phyloP scores from a whole-genome alignment of 2,329 filamentous ascomycete species.

The Talaromyces sp. region DNA sequence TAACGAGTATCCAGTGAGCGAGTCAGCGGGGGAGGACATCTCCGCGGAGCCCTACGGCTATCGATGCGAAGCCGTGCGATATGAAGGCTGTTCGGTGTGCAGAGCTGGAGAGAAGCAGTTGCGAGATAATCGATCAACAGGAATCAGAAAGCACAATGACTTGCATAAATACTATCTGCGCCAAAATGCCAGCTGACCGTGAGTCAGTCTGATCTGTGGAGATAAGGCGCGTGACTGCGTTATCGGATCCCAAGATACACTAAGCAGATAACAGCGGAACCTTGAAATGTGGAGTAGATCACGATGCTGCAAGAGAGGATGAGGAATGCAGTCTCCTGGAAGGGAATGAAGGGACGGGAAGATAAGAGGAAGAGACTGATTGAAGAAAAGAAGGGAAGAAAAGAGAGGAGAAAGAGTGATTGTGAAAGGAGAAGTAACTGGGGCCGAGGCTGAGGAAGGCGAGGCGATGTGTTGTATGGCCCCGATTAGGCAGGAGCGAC shows the following conservation, averaged over 20 bases:
- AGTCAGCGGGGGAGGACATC: constrained; percentile 3
- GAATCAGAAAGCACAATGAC: background rate
- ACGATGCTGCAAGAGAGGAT: background rate
- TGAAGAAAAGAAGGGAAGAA: background rate
- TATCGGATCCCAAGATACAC: constrained; percentile 2
- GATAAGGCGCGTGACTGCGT: constrained; percentile 11
- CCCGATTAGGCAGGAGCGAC: constrained; percentile 1
- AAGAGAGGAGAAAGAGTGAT: background rate
- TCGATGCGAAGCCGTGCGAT: background rate
- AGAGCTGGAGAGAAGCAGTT: no score
- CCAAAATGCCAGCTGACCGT: background rate
- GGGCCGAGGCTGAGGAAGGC: background rate
- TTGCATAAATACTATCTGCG: background rate
- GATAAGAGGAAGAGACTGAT: background rate
- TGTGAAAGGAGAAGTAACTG: background rate
- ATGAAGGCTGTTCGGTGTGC: background rate
- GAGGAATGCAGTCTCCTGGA: background rate
- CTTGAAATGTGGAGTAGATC: background rate
- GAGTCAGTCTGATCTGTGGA: constrained; percentile 2
- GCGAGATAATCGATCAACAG: background rate
- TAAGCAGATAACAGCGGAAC: constrained; percentile 7
- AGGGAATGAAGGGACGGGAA: background rate
- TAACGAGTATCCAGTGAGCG: constrained; percentile 26
- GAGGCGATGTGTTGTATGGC: background rate
- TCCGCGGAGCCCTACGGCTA: background rate